A percentile compares a stretch with the other conserved stretches of the same genome.
Conservation (phyloP, 2,329 filamentous ascomycete genomes). For the Didymella glomerata region DNA sequence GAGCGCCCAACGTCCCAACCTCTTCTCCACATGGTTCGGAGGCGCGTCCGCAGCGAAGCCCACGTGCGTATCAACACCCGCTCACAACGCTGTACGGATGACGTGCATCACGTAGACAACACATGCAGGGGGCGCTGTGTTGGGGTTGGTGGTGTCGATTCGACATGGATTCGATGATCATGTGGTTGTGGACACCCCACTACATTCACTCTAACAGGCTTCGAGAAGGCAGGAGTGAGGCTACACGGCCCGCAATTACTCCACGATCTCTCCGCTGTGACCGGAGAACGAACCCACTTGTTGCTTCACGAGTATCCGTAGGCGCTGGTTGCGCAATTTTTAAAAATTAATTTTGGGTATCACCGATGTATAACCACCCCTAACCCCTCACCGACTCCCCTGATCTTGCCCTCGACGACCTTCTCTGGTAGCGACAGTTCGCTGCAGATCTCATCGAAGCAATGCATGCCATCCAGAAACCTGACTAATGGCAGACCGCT, state of each 20-base stretch:
- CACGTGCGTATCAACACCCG: constrained; percentile 10
- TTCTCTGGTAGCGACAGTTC: constrained; percentile 75
- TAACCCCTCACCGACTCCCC: constrained; percentile 51
- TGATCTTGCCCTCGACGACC: constrained; percentile 74
- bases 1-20: constrained; percentile 11
- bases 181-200: constrained; percentile 14
- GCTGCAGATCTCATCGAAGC: constrained; percentile 83
- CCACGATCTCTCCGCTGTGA: constrained; percentile 1
- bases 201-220: constrained; percentile 9
- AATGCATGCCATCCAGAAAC: constrained; percentile 78
- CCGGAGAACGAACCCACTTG: neutral
- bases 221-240: constrained; percentile 12
- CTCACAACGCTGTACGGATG: constrained; percentile 15
- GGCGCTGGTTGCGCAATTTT: neutral
- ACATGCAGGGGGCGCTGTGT: constrained; percentile 14
- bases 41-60: neutral
- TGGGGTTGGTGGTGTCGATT: neutral
- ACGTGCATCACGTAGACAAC: constrained; percentile 20
- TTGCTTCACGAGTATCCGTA: neutral
- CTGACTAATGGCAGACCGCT: constrained; percentile 61
- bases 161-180: constrained; percentile 13
- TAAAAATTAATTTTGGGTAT: constrained; percentile 3
- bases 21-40: constrained; percentile 16
- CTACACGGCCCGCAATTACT: constrained; percentile 8
- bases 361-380: constrained; percentile 41